Evolutionary conservation across 2,329 filamentous ascomycete genomes (phyloP).

Genomic region (Trichophyton mentagrophytes): DNA sequence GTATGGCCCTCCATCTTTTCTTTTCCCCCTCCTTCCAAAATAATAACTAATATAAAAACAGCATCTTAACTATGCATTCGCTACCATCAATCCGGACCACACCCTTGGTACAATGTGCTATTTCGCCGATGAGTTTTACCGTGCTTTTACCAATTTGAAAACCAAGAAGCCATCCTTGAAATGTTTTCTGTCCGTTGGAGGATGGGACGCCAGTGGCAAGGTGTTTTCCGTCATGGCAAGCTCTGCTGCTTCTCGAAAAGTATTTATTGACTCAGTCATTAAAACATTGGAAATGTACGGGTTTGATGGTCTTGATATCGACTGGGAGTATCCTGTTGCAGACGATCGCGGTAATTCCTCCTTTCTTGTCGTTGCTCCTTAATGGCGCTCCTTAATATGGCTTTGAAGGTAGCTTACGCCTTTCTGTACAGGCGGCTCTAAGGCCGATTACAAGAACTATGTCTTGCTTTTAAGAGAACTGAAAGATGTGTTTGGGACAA

Average conservation of each 20-base stretch:
- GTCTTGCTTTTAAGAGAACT: slow-evolving; percentile 9
- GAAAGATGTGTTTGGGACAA: slow-evolving; percentile 1
- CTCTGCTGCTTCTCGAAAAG: slow-evolving; percentile 7
- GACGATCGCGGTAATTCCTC: slow-evolving; percentile 20
- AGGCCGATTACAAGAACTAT: slow-evolving; percentile 9
- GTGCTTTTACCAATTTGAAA: slow-evolving; percentile 4
- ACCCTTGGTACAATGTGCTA: neutral
- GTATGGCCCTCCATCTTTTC: neutral
- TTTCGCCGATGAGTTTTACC: slow-evolving; percentile 3
- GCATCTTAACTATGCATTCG: slow-evolving; percentile 29
- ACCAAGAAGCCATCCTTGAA: slow-evolving; percentile 7
- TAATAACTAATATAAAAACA: slow-evolving; percentile 6
- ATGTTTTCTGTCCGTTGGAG: slow-evolving; percentile 7
- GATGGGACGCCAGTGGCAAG: slow-evolving; percentile 9
- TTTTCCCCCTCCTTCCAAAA: neutral
- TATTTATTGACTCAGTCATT: slow-evolving; percentile 9
- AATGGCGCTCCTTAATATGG: neutral
- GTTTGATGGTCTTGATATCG: slow-evolving; percentile 13
- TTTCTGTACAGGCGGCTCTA: slow-evolving; percentile 18
- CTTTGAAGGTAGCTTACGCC: neutral
- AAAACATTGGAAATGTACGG: slow-evolving; percentile 7
- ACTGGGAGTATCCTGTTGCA: slow-evolving; percentile 20
- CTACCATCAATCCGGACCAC: slow-evolving; percentile 9
- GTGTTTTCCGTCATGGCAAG: slow-evolving; percentile 16
- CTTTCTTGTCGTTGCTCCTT: too few species aligned